Percentiles rank a stretch among this genome's conserved stretches.
phyloP scores from a whole-genome alignment of 805 yeast genomes.

The Kluyveromyces wickerhamii region DNA sequence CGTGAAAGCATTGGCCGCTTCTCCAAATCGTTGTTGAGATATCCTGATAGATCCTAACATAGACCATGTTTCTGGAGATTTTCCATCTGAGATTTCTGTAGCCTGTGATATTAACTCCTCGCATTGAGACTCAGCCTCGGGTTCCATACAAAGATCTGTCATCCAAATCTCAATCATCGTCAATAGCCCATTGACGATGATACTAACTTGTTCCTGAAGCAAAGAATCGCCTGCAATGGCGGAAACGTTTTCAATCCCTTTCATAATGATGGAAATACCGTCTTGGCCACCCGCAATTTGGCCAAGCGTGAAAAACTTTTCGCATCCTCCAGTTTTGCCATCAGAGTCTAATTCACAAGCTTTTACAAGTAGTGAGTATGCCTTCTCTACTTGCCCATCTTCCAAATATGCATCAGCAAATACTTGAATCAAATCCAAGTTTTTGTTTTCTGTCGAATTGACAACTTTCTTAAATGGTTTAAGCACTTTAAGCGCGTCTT shows the following conservation, averaged over 20 bases:
- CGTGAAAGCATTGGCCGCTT: constrained; percentile 60
- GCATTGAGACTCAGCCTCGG: constrained; percentile 76
- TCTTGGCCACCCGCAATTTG: constrained; percentile 80
- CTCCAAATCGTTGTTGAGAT: constrained; percentile 69
- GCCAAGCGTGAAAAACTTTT: constrained; percentile 83
- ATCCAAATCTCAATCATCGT: constrained; percentile 92
- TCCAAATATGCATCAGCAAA: constrained; percentile 78
- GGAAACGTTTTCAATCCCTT: constrained; percentile 45
- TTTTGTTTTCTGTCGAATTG: constrained; percentile 22
- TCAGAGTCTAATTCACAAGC: constrained; percentile 65
- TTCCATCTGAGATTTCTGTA: constrained; percentile 44
- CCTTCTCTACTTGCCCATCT: constrained; percentile 68
- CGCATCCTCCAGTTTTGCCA: constrained; percentile 55
- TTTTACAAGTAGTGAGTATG: constrained; percentile 50
- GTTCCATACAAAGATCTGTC: constrained; percentile 96
- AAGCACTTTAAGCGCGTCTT: constrained; percentile 30
- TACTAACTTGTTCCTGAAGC: constrained; percentile 40
- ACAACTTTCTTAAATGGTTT: constrained; percentile 28
- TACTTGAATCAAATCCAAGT: constrained; percentile 42
- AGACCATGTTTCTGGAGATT: constrained; percentile 75
- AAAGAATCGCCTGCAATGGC: constrained; percentile 19
- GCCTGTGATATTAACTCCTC: constrained; percentile 61
- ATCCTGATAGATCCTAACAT: constrained; percentile 80
- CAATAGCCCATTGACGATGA: constrained; percentile 68
- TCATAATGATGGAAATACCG: constrained; percentile 55